Evolutionary conservation across 2,329 filamentous ascomycete species (phyloP).

Genomic region (Rhinocladiella similis): DNA sequence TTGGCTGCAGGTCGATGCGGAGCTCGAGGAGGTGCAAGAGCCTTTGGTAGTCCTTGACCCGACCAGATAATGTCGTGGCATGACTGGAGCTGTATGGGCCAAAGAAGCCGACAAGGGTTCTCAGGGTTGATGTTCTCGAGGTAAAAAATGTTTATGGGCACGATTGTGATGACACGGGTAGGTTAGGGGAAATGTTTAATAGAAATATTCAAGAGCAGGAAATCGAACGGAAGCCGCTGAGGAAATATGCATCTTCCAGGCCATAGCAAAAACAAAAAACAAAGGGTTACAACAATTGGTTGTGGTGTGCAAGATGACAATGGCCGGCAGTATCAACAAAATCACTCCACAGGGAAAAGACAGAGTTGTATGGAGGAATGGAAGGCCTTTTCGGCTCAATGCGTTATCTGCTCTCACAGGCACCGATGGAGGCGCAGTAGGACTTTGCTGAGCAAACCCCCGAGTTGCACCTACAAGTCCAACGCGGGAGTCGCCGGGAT

Average conservation of each 20-base stretch:
- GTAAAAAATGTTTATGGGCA: background rate
- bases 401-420: background rate
- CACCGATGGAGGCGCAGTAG: constrained; percentile 15
- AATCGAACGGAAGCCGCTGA: constrained; percentile 1
- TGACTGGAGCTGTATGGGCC: constrained; percentile 2
- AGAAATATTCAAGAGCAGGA: background rate
- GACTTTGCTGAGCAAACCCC: background rate
- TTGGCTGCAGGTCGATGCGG: constrained; percentile 21
- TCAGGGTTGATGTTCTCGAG: no score
- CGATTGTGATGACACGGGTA: background rate
- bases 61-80: constrained; percentile 13
- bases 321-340: constrained; percentile 5
- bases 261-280: constrained; percentile 17
- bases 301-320: constrained; percentile 6
- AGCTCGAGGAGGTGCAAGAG: constrained; percentile 21
- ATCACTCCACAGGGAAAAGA: constrained; percentile 18
- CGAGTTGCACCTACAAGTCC: background rate
- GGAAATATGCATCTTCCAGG: constrained; percentile 8
- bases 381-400: constrained; percentile 1
- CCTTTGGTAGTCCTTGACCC: constrained; percentile 17
- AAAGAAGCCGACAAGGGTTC: background rate
- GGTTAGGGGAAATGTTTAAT: background rate
- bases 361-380: constrained; percentile 1
- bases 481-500: background rate
- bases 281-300: constrained; percentile 13